A percentile compares a stretch with the other conserved stretches of the same genome.
Evolutionary conservation across 345 rosid species (phyloP).

Genomic region (Salix suchowensis): DNA sequence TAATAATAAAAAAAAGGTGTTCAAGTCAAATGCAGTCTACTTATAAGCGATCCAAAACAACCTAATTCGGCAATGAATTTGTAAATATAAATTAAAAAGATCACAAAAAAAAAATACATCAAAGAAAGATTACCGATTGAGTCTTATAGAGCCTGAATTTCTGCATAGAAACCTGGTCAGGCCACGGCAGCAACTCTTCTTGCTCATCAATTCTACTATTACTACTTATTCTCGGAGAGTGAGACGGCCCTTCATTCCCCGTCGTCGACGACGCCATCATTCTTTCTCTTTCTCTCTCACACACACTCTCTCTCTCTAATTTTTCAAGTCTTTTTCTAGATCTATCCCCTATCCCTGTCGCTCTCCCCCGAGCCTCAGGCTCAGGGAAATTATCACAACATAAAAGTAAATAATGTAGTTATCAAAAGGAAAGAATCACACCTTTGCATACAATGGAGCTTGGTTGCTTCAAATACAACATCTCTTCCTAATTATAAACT

Average conservation of each 20-base stretch:
- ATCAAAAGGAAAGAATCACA: conserved; percentile 14
- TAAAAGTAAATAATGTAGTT: not conserved
- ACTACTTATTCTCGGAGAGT: not conserved
- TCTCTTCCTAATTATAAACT: conserved; percentile 14
- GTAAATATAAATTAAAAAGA: conserved; percentile 4
- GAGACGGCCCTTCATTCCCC: conserved; percentile 7
- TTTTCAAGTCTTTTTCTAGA: not conserved
- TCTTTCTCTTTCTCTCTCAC: not conserved
- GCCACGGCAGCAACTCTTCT: not conserved
- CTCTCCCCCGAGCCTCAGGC: conserved; percentile 77
- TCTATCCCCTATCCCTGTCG: conserved; percentile 8
- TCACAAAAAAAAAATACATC: conserved; percentile 2
- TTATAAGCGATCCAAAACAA: not conserved
- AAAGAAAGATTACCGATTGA: conserved; percentile 40
- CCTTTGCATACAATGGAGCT: conserved; percentile 47
- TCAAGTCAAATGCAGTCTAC: not conserved
- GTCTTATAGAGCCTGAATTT: conserved; percentile 78
- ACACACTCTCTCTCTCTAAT: not conserved
- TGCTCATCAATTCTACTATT: not conserved
- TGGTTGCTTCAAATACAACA: conserved; percentile 82
- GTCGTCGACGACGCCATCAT: conserved; percentile 4
- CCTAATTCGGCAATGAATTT: not conserved
- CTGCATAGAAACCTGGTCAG: conserved; percentile 27
- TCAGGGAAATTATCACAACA: conserved; percentile 51
- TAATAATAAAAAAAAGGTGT: not conserved